Evolutionary conservation across 352 stramenopile species (phyloP), one percentile per base, ranked within the genome.

Genomic region (Phytophthora capsici): DNA sequence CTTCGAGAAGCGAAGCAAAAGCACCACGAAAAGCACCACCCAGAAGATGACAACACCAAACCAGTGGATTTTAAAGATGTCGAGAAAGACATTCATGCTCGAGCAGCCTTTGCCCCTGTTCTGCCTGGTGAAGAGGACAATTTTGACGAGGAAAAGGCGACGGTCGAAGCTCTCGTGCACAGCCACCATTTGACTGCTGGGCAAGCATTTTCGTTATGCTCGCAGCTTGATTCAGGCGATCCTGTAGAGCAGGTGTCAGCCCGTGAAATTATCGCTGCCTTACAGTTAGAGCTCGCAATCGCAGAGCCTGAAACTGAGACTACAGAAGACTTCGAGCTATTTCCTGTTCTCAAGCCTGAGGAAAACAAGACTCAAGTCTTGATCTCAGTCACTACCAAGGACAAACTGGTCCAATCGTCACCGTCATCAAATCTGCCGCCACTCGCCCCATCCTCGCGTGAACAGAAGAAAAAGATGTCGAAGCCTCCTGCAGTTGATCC

Each of bases 141-240:
- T 36, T 41, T 65, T 3, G 73, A 90, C 41, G 69, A 89, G 6
- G 38, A 89, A 10, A 76, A 82, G 13, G 84, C 78, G 4, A 77
- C 90, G 53, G 72, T 95, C 12, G 86, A 93, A 37, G 74, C 76
- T 28, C 63, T 95, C 7, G 78, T 93, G 3, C 80, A 91, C 45
- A 74, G 50, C 13, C 60, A 68, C 3, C 68, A 76, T 22, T 47
- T 95, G 25, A 91, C 83, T 0, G 58, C 80, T 9, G 80, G 77
- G 9, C 84, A 95, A 41, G 82, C 86, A 7, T 92, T 85, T 66
- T 75, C 87, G 36, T 58, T 95, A n/a, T 81, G 82, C 48, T 75
- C 78, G 6, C 68, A 79, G 9, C 57, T 95, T 9, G 71, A 86
- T 20, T 89, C 83, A 2, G 67, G 69, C 6, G 84, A 95, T 38